Base-by-base conservation (phyloP, 352 stramenopile genomes). In the Blastocystis sp. region DNA sequence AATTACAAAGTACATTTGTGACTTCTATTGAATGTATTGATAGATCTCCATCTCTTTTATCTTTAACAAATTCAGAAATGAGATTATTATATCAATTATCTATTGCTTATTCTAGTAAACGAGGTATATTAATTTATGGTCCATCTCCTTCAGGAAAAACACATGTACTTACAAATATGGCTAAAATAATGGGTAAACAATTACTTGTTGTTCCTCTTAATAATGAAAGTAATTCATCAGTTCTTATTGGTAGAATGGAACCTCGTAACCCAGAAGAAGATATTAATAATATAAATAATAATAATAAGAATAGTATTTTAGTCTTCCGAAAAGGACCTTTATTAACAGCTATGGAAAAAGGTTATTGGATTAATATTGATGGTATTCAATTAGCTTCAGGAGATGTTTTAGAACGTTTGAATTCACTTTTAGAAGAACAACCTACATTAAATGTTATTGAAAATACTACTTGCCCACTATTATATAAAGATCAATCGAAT, bases 91-190 rank as follows among this genome's bases (percentile, higher is more conserved):
- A 40, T 30, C 32, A 52, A 19, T 30, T 52, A n/a, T 23, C 13
- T 19, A 40, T 52, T 24, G 42, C 42, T n/a, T 30, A 42, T 52
- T 19, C 13, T 6, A 23, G 13, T 19, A 52, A 52, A 19, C 42
- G 42, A 42, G 42, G 24, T 19, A 52, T 52, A 42, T 30, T 52
- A n/a, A 30, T 52, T 24, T 52, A 52, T 0, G 42, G 42, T 52
- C 4, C 25, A 5, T 52, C 42, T 52, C 42, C 42, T 11, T 52
- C 42, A 4, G 42, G 42, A n/a, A 52, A 52, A 30, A 23, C 19
- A 16, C 41, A 52, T 19, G 21, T 30, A 13, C 32, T 52, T 35
- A 4, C 9, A n/a, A 40, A 6, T 0, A 19, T 52, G 18, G 42
- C 42, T 0, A 13, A 52, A n/a, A 52, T 52, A 30, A 16, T 23